Evolutionary conservation across 2,329 filamentous ascomycete genomes (phyloP), one percentile per base, ranked within the genome.

Genomic region (Mollisia scopiformis): DNA sequence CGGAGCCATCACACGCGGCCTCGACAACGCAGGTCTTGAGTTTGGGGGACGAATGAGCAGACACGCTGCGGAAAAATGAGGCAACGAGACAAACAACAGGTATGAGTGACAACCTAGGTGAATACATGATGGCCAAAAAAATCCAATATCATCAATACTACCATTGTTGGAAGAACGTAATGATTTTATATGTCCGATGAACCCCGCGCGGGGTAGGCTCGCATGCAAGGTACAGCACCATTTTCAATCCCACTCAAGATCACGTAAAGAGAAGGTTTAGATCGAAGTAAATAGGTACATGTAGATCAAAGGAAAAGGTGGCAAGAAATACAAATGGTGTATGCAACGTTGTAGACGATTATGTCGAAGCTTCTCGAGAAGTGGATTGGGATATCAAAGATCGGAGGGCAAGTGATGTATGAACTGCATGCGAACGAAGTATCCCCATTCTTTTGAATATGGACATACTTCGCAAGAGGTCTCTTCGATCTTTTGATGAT

Each of bases 1-100:
- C 77, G 3, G 68, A 71, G 2, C 49, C 49, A 35, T 51, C 19
- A 13, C 28, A 23, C 3, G 28, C 27, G 11, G 49, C 28, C 28
- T 51, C 28, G 2, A 51, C 49, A 13, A 51, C 25, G 13, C 49
- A 51, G 1, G 49, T 51, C 16, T 51, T 51, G 8, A 16, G 28
- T 21, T 28, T 19, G 11, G 49, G 49, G 6, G 6, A 28, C 2
- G 14, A 4, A 33, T 51, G 49, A 11, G 27, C 49, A 16, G 21
- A 10, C 14, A 47, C 43, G 7, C 25, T n/a, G 21, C 7, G 3
- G 21, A 47, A 28, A 21, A 47, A 14, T 11, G 25, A 47, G 16
- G 21, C 3, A 28, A 47, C 3, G 23, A 47, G 16, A 25, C 21
- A 3, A 1, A 47, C 10, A n/a, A 25, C 4, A 10, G 25, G 11